Conservation (phyloP, 2,329 filamentous ascomycete genomes). For the Xylaria sp. region DNA sequence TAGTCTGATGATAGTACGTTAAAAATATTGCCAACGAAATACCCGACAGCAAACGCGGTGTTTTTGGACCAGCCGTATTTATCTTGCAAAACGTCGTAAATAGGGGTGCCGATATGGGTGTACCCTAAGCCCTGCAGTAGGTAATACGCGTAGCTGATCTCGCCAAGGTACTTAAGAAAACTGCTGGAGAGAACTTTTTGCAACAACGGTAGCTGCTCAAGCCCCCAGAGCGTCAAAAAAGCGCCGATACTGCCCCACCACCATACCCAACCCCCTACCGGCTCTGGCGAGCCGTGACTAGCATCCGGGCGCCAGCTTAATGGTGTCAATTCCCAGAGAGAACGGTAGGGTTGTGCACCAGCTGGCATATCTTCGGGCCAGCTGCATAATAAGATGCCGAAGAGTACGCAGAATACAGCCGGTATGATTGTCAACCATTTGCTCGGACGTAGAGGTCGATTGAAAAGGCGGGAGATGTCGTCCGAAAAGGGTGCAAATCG, state of each 20-base stretch:
- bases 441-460: conserved; percentile 27
- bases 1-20: conserved; percentile 33
- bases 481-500: conserved; percentile 31
- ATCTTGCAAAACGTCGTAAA: conserved; percentile 24
- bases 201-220: conserved; percentile 32
- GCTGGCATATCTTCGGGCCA: conserved; percentile 30
- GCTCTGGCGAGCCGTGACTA: conserved; percentile 29
- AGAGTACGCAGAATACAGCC: conserved; percentile 24
- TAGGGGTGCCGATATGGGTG: conserved; percentile 30
- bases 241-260: conserved; percentile 34
- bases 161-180: conserved; percentile 33
- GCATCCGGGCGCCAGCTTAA: conserved; percentile 24
- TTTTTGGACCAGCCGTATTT: conserved; percentile 31
- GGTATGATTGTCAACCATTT: conserved; percentile 30
- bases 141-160: conserved; percentile 36
- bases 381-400: conserved; percentile 30
- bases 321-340: conserved; percentile 29
- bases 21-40: conserved; percentile 33
- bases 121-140: conserved; percentile 30
- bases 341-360: conserved; percentile 29
- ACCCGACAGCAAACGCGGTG: conserved; percentile 30
- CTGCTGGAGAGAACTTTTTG: conserved; percentile 28
- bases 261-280: conserved; percentile 34
- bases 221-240: conserved; percentile 30
- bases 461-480: conserved; percentile 32